Evolutionary conservation across 2,329 filamentous ascomycete species (phyloP), one percentile per base, ranked within the genome.

Genomic region (Chaetomiaceae sp.): DNA sequence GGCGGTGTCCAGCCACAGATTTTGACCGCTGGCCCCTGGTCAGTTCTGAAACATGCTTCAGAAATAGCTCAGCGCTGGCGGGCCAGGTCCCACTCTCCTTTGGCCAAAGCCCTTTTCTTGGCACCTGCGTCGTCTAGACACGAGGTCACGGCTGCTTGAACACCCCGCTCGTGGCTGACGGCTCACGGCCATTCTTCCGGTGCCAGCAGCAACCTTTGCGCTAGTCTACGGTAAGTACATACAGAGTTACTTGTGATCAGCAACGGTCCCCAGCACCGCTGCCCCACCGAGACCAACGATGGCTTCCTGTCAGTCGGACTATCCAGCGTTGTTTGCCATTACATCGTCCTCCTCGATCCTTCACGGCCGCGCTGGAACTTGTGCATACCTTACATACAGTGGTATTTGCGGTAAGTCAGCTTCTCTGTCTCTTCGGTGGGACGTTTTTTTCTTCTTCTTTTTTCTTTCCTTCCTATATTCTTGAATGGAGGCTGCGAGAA

Each of bases 21-120:
- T 48, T 52, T 47, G 48, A 16, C 3, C n/a, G 3, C 11, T n/a
- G n/a, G n/a, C 23, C 48, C 58, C 60, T 51, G 48, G 60, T 61
- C 59, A 52, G 52, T 49, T 62, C 61, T 64, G 61, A 64, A 64
- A 64, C 61, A 50, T 62, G 61, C 61, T 61, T 64, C 61, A 64
- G 60, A 62, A 64, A 62, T 62, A 64, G 53, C 61, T 58, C 58
- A 58, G 49, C 13, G 51, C 51, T 51, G 46, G 45, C 42, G 53
- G 53, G 52, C 42, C 44, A 40, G 54, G 54, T 51, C 56, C 43
- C 50, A 33, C 14, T 37, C 21, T 27, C 14, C 21, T 33, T 37
- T 41, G 36, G 53, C 46, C 50, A 29, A 42, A 40, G 42, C 34
- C 40, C 45, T 33, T 38, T 14, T 21, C 41, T 56, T 48, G 42